Conservation (phyloP, 352 stramenopile genomes). For the Albugo candida region DNA sequence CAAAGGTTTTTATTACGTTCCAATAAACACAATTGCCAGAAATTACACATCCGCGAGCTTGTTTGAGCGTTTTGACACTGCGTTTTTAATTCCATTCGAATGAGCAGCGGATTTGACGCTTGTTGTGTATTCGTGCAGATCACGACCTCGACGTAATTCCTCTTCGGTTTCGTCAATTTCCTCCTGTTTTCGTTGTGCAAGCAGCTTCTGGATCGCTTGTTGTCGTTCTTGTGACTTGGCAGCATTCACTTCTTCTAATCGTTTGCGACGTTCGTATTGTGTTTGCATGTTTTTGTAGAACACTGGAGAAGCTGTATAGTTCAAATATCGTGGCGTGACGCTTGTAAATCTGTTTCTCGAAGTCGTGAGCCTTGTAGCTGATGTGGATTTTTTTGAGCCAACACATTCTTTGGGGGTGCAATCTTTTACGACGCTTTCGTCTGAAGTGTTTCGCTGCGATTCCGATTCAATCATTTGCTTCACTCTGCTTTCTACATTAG, state of each 20-base stretch:
- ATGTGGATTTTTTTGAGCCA: no score
- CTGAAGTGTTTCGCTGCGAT: no score
- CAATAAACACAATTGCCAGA: no score
- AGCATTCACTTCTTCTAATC: slow-evolving; percentile 39
- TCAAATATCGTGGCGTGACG: slow-evolving; percentile 34
- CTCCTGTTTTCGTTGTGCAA: slow-evolving; percentile 26
- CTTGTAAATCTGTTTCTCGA: slow-evolving; percentile 26
- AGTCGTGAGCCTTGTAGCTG: not conserved
- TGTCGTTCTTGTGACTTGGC: slow-evolving; percentile 28
- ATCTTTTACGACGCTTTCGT: no score
- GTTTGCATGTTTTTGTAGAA: slow-evolving; percentile 26
- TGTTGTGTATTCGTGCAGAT: slow-evolving; percentile 23
- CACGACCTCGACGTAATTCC: slow-evolving; percentile 26
- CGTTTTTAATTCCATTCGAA: no score
- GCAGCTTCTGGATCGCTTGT: slow-evolving; percentile 13
- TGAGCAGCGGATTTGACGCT: no score
- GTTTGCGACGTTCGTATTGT: slow-evolving; percentile 42
- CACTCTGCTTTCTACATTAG: no score
- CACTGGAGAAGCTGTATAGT: slow-evolving; percentile 25
- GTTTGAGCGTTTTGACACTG: no score
- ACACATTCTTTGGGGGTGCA: no score
- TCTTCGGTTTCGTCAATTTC: slow-evolving; percentile 17
- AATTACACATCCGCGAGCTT: no score
- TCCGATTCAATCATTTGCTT: no score
- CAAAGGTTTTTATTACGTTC: no score